Base-by-base conservation (phyloP, 495 filamentous ascomycete genomes). In the Tirmania nivea region DNA sequence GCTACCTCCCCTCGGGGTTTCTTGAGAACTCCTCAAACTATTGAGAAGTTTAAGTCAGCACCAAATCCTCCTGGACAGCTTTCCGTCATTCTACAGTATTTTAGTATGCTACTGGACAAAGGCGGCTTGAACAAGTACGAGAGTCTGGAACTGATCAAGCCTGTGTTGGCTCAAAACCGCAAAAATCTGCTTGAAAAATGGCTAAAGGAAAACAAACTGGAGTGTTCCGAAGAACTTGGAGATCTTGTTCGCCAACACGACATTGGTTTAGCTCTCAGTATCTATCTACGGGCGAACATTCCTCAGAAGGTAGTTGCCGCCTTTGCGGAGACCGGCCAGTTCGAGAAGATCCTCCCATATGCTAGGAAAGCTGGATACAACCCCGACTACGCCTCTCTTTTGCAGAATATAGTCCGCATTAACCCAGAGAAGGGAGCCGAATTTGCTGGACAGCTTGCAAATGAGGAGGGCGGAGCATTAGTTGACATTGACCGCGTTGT, bases 101-200 rank as follows among this genome's bases (percentile, higher is more conserved):
- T 99, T 58, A 89, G 92, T 54, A 83, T 94, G 77, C 73, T 99
- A 42, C 74, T 99, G 11, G 90, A 99, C 63, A 94, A 96, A 75
- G 87, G 89, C 34, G 74, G 77, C 7, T 73, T 99, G 31, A 99
- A 96, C 69, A 79, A 80, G 61, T 79, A 89, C 56, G 90, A 99
- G 68, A 92, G 87, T 56, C 71, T 96, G 49, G 90, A 99, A 67
- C 77, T 99, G 57, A 88, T 90, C 10, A 77, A 84, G 50, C 88
- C 92, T 37, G 90, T 99, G 17, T 69, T 99, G 57, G 79, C 80
- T 49, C 90, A 99, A 64, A 87, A 84, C 63, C 79, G 90, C 49
- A 96, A 96, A 71, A 86, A 95, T 64, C 70, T 99, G 48, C 73
- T 99, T 20, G 89, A 96, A 68, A 99, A 99, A 66, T 99, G 90